phyloP scores from a whole-genome alignment of 345 rosid genomes.

The Euphorbia peplus region DNA sequence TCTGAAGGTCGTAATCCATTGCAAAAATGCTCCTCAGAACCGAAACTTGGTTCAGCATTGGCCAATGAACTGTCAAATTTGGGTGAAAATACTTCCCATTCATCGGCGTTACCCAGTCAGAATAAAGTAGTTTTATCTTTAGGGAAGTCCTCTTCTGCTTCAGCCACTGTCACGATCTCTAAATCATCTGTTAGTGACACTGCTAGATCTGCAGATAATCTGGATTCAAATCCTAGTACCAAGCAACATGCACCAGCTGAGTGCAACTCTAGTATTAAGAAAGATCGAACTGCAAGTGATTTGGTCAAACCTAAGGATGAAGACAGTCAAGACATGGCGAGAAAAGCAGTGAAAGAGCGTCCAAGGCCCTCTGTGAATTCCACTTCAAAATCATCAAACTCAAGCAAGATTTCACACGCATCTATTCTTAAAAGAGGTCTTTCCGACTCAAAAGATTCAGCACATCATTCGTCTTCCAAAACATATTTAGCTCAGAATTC shows the following conservation, averaged over 20 bases:
- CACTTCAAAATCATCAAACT: slow-evolving; percentile 40
- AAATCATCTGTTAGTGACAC: slow-evolving; percentile 40
- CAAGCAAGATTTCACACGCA: slow-evolving; percentile 53
- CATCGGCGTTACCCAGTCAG: slow-evolving; percentile 33
- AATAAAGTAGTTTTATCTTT: slow-evolving; percentile 40
- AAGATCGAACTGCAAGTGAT: slow-evolving; percentile 45
- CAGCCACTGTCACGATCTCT: slow-evolving; percentile 30
- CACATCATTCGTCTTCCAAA: slow-evolving; percentile 42
- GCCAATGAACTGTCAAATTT: slow-evolving; percentile 42
- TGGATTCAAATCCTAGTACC: slow-evolving; percentile 33
- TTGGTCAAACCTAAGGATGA: slow-evolving; percentile 37
- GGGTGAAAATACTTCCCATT: slow-evolving; percentile 29
- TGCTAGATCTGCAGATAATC: slow-evolving; percentile 44
- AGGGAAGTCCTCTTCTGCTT: slow-evolving; percentile 47
- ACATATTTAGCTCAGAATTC: slow-evolving; percentile 49
- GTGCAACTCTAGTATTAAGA: slow-evolving; percentile 34
- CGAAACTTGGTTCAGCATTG: slow-evolving; percentile 33
- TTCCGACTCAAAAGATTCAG: slow-evolving; percentile 52
- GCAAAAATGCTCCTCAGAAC: slow-evolving; percentile 35
- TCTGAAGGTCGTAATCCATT: slow-evolving; percentile 31
- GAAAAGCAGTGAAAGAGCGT: slow-evolving; percentile 47
- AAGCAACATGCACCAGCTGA: slow-evolving; percentile 40
- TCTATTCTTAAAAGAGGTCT: slow-evolving; percentile 46
- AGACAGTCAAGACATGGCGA: slow-evolving; percentile 37
- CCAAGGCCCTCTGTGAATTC: slow-evolving; percentile 37